Base-by-base conservation (phyloP, 441 rosid species). In the Pelargonium hybrid region DNA sequence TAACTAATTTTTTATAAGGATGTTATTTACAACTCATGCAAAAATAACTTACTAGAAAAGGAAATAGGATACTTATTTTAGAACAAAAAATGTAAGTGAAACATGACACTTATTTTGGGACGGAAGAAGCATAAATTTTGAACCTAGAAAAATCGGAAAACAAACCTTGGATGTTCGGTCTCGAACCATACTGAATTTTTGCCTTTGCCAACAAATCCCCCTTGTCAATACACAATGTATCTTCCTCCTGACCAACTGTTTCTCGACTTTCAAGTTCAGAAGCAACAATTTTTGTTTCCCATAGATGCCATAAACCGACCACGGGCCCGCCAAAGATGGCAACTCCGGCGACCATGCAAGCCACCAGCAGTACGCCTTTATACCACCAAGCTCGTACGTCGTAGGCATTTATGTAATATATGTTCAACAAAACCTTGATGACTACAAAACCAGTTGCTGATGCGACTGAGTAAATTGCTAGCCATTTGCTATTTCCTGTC, bases 91-190 rank as follows among this genome's bases (percentile, higher is more conserved):
- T 25, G n/a, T n/a, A n/a, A n/a, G n/a, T n/a, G n/a, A n/a, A n/a
- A n/a, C n/a, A n/a, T n/a, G n/a, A n/a, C n/a, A n/a, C n/a, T n/a
- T n/a, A n/a, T n/a, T n/a, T n/a, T n/a, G n/a, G n/a, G n/a, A n/a
- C n/a, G n/a, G n/a, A n/a, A n/a, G n/a, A n/a, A n/a, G n/a, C n/a
- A 25, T 25, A 25, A 2, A 25, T 25, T 25, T 25, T 25, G 29
- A 25, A 25, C 29, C 29, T 25, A 25, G 29, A 25, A 25, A 25
- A 25, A 25, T 25, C 2, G 29, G 29, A 25, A 25, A 25, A 25
- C 29, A 4, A 81, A 90, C 98, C 96, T 86, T 78, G 73, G 82
- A 90, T 87, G 74, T 87, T 81, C n/a, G 98, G 96, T 79, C 96
- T 92, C 20, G 81, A 75, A 69, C 98, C 95, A 81, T 87, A 90